Evolutionary conservation across 2,329 filamentous ascomycete species (phyloP).

Genomic region (Aspergillus vadensis): DNA sequence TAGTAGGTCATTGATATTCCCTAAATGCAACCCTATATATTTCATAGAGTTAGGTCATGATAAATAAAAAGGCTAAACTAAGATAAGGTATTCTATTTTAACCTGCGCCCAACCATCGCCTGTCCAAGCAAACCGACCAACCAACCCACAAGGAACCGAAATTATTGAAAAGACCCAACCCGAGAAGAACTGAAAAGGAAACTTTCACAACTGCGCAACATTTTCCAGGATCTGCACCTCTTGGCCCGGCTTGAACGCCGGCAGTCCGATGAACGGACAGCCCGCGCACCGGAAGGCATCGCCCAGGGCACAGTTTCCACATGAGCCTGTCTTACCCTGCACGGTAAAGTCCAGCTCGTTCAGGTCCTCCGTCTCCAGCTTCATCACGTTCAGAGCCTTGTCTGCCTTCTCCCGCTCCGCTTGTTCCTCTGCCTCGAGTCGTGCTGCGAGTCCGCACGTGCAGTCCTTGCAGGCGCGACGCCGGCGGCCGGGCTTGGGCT

Average conservation of each 20-base stretch:
- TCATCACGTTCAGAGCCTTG: slow-evolving; percentile 55
- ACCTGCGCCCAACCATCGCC: slow-evolving; percentile 2
- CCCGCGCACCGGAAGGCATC: slow-evolving; percentile 79
- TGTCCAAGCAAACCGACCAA: neutral
- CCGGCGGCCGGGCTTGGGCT: slow-evolving; percentile 75
- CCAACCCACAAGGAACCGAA: neutral
- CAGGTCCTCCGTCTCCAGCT: slow-evolving; percentile 74
- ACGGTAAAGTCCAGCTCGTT: slow-evolving; percentile 93
- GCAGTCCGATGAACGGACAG: slow-evolving; percentile 85
- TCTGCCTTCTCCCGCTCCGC: slow-evolving; percentile 67
- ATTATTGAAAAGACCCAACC: neutral
- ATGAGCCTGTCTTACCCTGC: slow-evolving; percentile 93
- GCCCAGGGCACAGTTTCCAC: slow-evolving; percentile 89
- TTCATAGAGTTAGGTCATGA: neutral
- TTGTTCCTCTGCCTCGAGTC: slow-evolving; percentile 81
- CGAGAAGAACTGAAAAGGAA: neutral
- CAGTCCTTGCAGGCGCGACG: slow-evolving; percentile 97
- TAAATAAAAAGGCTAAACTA: neutral
- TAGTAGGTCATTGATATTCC: neutral
- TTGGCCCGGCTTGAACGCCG: slow-evolving; percentile 95
- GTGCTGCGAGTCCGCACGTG: slow-evolving; percentile 86
- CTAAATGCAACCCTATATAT: too few relatives aligned
- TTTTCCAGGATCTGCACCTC: slow-evolving; percentile 88
- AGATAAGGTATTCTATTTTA: slow-evolving; percentile 8
- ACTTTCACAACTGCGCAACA: slow-evolving; percentile 70